Conservation (phyloP, 257 asterid genomes). For the Oldenlandia corymbosa region DNA sequence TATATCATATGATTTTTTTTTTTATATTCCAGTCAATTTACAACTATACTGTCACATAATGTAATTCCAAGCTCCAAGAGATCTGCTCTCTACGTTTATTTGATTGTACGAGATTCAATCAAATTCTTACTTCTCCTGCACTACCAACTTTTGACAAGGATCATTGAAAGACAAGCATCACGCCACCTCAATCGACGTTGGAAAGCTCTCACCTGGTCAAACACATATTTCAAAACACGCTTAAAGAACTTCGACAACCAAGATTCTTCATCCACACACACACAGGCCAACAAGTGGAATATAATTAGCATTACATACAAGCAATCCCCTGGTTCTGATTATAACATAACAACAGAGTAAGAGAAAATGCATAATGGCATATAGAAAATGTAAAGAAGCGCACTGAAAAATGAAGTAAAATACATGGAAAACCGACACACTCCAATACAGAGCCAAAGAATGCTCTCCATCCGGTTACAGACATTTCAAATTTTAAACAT, state of each 20-base stretch:
- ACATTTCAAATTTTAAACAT: neutral
- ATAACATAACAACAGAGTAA: too few relatives aligned
- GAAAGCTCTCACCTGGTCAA: constrained; percentile 13
- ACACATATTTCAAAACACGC: neutral
- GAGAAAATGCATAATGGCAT: too few relatives aligned
- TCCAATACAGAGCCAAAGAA: neutral
- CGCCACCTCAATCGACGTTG: neutral
- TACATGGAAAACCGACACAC: too few relatives aligned
- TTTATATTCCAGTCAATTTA: neutral
- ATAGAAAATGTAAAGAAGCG: too few relatives aligned
- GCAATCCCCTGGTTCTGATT: too few relatives aligned
- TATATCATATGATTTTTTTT: too few relatives aligned
- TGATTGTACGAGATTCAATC: neutral
- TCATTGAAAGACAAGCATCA: neutral
- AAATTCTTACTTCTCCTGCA: neutral
- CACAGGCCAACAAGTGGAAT: neutral
- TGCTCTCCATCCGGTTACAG: neutral
- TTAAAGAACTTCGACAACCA: neutral
- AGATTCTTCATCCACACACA: neutral
- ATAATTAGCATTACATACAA: neutral
- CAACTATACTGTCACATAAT: constrained; percentile 4
- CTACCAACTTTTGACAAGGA: neutral
- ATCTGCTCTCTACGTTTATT: constrained; percentile 12
- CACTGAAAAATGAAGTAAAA: too few relatives aligned
- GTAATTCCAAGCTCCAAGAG: constrained; percentile 15